Evolutionary conservation across 345 rosid genomes (phyloP).

Genomic region (Eucalyptus paniculata): DNA sequence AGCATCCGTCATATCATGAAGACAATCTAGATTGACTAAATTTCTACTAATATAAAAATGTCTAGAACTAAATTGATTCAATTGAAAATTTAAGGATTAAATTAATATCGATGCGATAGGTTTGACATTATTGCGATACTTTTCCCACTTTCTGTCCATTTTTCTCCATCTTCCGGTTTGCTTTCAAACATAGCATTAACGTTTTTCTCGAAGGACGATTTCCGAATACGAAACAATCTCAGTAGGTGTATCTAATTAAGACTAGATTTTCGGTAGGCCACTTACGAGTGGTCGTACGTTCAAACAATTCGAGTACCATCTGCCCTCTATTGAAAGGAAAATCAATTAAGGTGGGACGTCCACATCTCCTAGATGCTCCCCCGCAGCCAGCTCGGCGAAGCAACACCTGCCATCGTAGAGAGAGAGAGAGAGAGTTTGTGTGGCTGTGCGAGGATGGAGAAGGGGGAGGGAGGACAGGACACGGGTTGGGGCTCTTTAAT

Average conservation of each 20-base stretch:
- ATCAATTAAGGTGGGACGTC: neutral
- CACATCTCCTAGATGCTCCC: neutral
- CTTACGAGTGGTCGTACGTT: neutral
- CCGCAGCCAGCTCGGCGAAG: neutral
- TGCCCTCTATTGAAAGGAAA: neutral
- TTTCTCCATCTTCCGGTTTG: neutral
- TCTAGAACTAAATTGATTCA: too few relatives aligned
- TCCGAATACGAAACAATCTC: neutral
- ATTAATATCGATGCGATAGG: too few relatives aligned
- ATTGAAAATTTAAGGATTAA: too few relatives aligned
- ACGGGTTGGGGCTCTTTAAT: neutral
- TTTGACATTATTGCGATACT: neutral
- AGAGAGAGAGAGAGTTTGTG: neutral
- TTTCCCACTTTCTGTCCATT: neutral
- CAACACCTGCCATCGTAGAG: neutral
- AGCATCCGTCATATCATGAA: fast-evolving
- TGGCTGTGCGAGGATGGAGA: neutral
- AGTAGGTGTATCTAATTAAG: neutral
- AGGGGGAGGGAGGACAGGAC: neutral
- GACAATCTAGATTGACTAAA: neutral
- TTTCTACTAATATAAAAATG: too few relatives aligned
- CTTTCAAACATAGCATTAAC: neutral
- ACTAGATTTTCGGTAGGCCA: neutral
- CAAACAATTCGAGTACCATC: neutral
- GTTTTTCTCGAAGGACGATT: neutral